Base-by-base conservation (phyloP, 805 yeast species). In the Cyberlindnera veronae region DNA sequence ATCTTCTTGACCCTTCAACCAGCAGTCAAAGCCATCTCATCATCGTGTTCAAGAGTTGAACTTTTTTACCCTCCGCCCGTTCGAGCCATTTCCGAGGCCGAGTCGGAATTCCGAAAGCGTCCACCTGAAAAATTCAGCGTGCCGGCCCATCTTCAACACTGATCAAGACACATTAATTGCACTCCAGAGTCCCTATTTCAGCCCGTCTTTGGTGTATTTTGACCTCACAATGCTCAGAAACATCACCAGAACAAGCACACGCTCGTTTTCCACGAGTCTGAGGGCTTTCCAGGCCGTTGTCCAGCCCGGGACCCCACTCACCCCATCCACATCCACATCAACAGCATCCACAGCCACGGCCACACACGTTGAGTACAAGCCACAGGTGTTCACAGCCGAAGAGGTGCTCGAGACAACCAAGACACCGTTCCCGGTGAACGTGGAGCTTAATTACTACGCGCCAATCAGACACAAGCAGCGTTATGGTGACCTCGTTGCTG, bases 391-490 rank as follows among this genome's bases (percentile, higher is more conserved):
- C 10, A 58, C 73, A 3, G 57, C 59, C 30, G 68, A 66, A 36
- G 48, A 55, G 2, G 61, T 56, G 14, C 44, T 55, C 12, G 60
- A 58, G 17, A 67, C 66, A 5, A 55, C 64, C 3, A 57, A 66
- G 17, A 62, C 75, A 29, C 95, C 95, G 3, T 59, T 84, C 17
- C 97, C 98, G n/a, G 65, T 88, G 40, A 87, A 81, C 57, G 93
- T 88, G 3, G 88, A 84, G 57, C 74, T 91, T 34, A 79, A 84
- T 50, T 79, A 86, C 60, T 81, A 81, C 58, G 85, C 87, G 24
- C 97, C 98, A 2, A 56, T 89, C 46, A 77, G 76, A 55, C 77
- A 81, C 43, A 75, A 79, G 29, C 67, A 74, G 22, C 78, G 77
- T 22, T 76, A 85, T 52, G 90, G 93, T 4, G 79, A 86, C 58